These are phyloP conservation scores for Daedalea quercina DNA, from an alignment of 768 basidiomycete genomes.

Conservation along the genomic window DNA sequence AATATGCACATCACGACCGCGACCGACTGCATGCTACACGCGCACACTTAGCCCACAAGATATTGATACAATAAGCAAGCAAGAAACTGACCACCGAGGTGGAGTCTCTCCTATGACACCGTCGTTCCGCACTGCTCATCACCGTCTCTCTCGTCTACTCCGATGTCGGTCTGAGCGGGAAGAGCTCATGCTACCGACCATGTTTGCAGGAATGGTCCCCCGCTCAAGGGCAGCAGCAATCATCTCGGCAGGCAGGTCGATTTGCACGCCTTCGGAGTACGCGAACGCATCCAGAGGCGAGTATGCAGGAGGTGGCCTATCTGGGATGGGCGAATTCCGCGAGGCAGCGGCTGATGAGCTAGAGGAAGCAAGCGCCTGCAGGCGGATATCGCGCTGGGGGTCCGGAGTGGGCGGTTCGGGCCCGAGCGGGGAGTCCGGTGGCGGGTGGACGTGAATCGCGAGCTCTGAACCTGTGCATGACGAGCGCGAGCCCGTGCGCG, in stretches of 20 bases:
- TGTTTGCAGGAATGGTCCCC: conserved; percentile 49
- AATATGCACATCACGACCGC: conserved; percentile 10
- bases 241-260: conserved; percentile 88
- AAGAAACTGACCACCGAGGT: conserved; percentile 1
- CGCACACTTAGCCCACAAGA: conserved; percentile 10
- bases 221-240: conserved; percentile 87
- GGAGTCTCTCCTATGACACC: neutral
- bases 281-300: conserved; percentile 83
- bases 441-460: conserved; percentile 65
- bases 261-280: conserved; percentile 84
- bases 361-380: conserved; percentile 50
- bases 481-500: conserved; percentile 24
- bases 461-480: conserved; percentile 52
- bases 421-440: conserved; percentile 73
- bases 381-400: conserved; percentile 64
- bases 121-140: neutral
- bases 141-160: conserved; percentile 30
- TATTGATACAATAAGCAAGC: conserved; percentile 14
- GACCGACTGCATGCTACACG: conserved; percentile 5
- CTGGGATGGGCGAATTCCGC: conserved; percentile 17
- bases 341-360: conserved; percentile 5
- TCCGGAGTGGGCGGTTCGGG: conserved; percentile 86
- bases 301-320: conserved; percentile 66
- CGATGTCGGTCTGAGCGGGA: conserved; percentile 37
- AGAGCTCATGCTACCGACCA: conserved; percentile 33